Conservation (phyloP, 176 grass and related monocot species). For the Triticum turgidum region DNA sequence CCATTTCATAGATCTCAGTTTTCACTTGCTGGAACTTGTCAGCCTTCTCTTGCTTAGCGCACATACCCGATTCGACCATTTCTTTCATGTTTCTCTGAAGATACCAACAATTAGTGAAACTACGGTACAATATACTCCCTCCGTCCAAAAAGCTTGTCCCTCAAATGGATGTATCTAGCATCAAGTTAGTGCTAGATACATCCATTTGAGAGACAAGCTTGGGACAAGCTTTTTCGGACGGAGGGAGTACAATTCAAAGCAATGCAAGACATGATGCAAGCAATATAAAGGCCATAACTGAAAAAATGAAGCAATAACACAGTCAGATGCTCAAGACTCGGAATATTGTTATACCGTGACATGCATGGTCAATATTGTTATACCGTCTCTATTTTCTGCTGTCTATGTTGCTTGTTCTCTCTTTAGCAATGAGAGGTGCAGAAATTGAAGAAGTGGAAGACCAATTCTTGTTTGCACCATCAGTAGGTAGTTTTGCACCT, state of each 20-base stretch:
- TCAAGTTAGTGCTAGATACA: too few species aligned
- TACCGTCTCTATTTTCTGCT: not conserved
- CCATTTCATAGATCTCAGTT: constrained; percentile 71
- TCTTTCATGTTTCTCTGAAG: constrained; percentile 78
- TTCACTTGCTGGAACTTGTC: constrained; percentile 68
- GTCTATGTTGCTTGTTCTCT: not conserved
- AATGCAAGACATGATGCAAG: constrained; percentile 1
- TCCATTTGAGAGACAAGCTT: too few species aligned
- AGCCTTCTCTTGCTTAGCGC: constrained; percentile 76
- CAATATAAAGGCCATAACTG: not conserved
- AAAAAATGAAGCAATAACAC: not conserved
- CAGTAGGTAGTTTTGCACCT: not conserved
- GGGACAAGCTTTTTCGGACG: too few species aligned
- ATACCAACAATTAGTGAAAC: constrained; percentile 7
- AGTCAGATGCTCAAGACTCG: not conserved
- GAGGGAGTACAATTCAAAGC: not conserved
- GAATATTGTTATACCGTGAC: not conserved
- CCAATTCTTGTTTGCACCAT: not conserved
- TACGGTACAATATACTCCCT: not conserved
- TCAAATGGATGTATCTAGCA: too few species aligned
- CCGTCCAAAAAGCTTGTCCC: too few species aligned
- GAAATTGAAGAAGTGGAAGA: not conserved
- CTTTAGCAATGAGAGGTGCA: not conserved
- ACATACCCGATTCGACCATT: constrained; percentile 74
- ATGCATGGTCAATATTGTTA: constrained; percentile 4